These are phyloP conservation scores for Sphaerulina vaccinii DNA, from an alignment of 2,329 filamentous ascomycete genomes.

Conservation along the genomic window DNA sequence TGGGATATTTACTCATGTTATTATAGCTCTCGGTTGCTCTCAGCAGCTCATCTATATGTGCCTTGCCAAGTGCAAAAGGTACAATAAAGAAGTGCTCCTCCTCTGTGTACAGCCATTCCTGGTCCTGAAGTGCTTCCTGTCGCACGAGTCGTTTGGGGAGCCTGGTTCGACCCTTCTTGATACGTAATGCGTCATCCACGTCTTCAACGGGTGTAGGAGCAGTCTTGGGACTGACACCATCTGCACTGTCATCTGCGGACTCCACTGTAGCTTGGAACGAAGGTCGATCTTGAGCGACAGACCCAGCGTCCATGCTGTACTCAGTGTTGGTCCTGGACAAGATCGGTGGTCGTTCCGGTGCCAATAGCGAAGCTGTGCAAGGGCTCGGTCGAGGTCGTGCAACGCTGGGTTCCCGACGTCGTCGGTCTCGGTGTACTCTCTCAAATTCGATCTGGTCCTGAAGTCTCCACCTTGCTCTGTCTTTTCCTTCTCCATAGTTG, in stretches of 20 bases:
- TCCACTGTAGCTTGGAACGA: background rate
- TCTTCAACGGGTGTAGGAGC: background rate
- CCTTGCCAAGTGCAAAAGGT: slow-evolving; percentile 2
- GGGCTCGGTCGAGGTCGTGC: background rate
- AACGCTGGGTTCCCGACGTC: background rate
- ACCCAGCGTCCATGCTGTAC: too few species aligned
- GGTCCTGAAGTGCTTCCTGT: slow-evolving; percentile 2
- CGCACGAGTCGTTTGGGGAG: slow-evolving; percentile 1
- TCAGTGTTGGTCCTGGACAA: too few species aligned
- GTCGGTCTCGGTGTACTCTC: background rate
- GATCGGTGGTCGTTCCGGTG: too few species aligned
- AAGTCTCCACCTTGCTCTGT: slow-evolving; percentile 7
- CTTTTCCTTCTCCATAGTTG: slow-evolving; percentile 12
- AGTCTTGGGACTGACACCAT: background rate
- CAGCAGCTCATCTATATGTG: slow-evolving; percentile 7
- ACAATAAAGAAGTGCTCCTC: background rate
- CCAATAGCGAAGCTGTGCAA: background rate
- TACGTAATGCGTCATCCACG: background rate
- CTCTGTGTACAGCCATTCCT: slow-evolving; percentile 1
- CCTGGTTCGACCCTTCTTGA: slow-evolving; percentile 1
- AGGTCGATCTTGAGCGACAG: too few species aligned
- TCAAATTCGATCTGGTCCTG: slow-evolving; percentile 5
- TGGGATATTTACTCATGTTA: background rate
- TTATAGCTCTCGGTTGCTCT: slow-evolving; percentile 1
- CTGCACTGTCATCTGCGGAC: background rate